Percentiles rank a stretch among this genome's conserved stretches.
Conservation (phyloP, 2,329 filamentous ascomycete species). For the Cordyceps tenuipes region DNA sequence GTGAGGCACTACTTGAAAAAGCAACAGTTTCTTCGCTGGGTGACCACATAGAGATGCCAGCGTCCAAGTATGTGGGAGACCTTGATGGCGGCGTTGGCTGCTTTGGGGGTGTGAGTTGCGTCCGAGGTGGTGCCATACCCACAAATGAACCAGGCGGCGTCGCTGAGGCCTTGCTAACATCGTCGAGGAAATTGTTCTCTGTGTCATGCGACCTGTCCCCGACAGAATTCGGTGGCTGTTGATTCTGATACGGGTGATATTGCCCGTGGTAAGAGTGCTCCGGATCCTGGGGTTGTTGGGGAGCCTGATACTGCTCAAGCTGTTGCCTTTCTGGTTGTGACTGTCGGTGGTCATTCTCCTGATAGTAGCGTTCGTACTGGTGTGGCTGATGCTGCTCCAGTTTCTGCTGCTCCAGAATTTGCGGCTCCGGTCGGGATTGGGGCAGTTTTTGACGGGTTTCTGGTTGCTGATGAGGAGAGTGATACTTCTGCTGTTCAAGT, state of each 20-base stretch:
- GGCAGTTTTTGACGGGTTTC: not conserved
- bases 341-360: not conserved
- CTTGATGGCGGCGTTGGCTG: not conserved
- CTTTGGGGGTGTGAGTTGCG: not conserved
- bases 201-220: not conserved
- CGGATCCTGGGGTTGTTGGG: not conserved
- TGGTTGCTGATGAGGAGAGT: not conserved
- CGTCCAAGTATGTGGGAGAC: not conserved
- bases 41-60: not conserved
- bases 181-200: not conserved
- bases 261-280: not conserved
- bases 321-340: not conserved
- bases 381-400: not conserved
- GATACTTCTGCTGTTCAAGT: not conserved
- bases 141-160: not conserved
- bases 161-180: not conserved
- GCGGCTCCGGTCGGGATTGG: not conserved
- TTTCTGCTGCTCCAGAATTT: not conserved
- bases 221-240: not conserved
- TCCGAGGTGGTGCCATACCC: not conserved
- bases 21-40: slow-evolving; percentile 3
- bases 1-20: not conserved
- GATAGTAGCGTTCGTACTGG: not conserved
- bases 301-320: not conserved
- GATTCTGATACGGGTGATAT: not conserved